phyloP scores from a whole-genome alignment of 129 eudicot species.

The Flaveria trinervia region DNA sequence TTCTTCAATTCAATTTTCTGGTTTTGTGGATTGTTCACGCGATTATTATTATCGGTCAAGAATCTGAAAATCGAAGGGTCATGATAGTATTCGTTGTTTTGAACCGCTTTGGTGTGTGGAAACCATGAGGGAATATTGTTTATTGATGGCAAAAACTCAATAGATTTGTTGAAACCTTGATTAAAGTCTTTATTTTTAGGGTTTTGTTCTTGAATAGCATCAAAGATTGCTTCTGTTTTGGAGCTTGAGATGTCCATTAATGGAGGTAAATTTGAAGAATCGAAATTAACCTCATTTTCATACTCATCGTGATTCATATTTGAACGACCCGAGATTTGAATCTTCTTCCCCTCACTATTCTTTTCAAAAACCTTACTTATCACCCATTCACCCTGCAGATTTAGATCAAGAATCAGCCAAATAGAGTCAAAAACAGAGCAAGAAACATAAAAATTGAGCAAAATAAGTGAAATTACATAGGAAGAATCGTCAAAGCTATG shows the following conservation, averaged over 20 bases:
- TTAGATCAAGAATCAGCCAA: background rate
- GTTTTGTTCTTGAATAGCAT: conserved; percentile 42
- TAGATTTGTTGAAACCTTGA: conserved; percentile 23
- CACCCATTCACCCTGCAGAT: conserved; percentile 81
- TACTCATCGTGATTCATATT: conserved; percentile 2
- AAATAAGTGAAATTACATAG: background rate
- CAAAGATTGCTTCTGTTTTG: conserved; percentile 40
- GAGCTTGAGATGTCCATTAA: conserved; percentile 47
- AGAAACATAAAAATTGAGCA: background rate
- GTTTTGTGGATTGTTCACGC: conserved; percentile 21
- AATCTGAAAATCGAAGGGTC: conserved; percentile 49
- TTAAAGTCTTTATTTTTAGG: conserved; percentile 27
- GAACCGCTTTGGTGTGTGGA: conserved; percentile 32
- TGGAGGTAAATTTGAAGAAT: conserved; percentile 50
- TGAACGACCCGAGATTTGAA: conserved; percentile 32
- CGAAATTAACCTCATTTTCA: conserved; percentile 18
- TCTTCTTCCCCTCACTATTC: conserved; percentile 49
- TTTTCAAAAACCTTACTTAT: conserved; percentile 69
- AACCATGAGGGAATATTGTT: conserved; percentile 1
- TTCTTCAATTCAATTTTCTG: conserved; percentile 29
- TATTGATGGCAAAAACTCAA: conserved; percentile 4
- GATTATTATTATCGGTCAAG: conserved; percentile 40
- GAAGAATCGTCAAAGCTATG: too few species aligned
- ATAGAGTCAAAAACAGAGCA: background rate
- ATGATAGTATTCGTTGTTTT: conserved; percentile 27